Conservation (phyloP, 495 filamentous ascomycete species). For the Penicillium roqueforti region DNA sequence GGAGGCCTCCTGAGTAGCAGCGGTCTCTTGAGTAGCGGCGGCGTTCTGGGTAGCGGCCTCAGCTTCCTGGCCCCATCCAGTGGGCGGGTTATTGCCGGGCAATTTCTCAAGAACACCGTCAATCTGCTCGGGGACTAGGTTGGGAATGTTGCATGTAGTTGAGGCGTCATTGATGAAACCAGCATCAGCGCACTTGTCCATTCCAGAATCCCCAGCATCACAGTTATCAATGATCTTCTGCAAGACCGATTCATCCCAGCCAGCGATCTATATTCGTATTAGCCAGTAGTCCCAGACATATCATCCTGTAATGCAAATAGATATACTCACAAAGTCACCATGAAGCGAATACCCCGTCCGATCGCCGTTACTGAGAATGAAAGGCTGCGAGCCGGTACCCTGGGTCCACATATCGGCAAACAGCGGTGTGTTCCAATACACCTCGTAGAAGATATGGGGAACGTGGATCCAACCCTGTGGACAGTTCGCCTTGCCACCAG, state of each 20-base stretch:
- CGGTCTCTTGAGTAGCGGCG: too few relatives aligned
- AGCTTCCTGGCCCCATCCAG: constrained; percentile 12
- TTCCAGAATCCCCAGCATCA: constrained; percentile 44
- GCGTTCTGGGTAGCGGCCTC: background rate
- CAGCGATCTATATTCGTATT: constrained; percentile 44
- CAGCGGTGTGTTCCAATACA: constrained; percentile 57
- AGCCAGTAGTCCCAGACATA: background rate
- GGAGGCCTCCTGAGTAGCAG: too few relatives aligned
- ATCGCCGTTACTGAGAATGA: constrained; percentile 44
- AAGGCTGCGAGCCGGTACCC: constrained; percentile 30
- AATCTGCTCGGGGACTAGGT: constrained; percentile 37
- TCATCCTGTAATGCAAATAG: background rate
- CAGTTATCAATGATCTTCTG: constrained; percentile 58
- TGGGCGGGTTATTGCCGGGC: constrained; percentile 43
- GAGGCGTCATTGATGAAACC: constrained; percentile 29
- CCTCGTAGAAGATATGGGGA: constrained; percentile 66
- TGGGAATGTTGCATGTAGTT: constrained; percentile 45
- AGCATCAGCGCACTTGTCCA: constrained; percentile 49
- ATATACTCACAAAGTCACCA: constrained; percentile 22
- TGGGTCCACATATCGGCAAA: constrained; percentile 45
- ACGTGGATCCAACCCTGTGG: constrained; percentile 35
- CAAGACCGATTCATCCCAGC: constrained; percentile 61
- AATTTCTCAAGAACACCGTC: constrained; percentile 33
- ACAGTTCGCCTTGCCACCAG: constrained; percentile 13
- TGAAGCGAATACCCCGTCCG: constrained; percentile 27